Conservation (phyloP, 1,139 yeast genomes). For the Yamadazyma kanchanaburiensis region DNA sequence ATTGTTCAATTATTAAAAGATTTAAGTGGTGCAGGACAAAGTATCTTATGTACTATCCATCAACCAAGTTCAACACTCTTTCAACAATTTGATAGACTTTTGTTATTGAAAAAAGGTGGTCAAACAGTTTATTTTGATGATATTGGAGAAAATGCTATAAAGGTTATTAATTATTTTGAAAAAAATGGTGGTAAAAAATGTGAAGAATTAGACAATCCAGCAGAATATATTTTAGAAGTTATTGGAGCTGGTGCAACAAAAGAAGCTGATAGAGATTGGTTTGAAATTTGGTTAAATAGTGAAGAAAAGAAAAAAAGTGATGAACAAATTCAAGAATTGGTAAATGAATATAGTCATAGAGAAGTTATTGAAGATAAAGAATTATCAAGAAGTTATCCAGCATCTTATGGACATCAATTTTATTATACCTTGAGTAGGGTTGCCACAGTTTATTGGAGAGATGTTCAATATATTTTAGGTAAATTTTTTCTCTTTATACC, state of each 20-base stretch:
- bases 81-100: constrained; percentile 73
- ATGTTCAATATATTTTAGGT: constrained; percentile 37
- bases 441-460: constrained; percentile 37
- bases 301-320: constrained; percentile 18
- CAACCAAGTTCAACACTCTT: constrained; percentile 78
- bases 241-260: constrained; percentile 41
- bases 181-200: constrained; percentile 58
- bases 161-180: constrained; percentile 69
- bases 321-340: constrained; percentile 18
- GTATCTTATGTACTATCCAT: constrained; percentile 78
- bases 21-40: constrained; percentile 77
- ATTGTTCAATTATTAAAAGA: constrained; percentile 76
- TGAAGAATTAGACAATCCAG: constrained; percentile 49
- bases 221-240: constrained; percentile 55
- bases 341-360: constrained; percentile 20
- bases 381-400: constrained; percentile 19
- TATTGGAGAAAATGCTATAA: constrained; percentile 60
- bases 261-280: constrained; percentile 27
- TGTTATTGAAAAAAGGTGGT: constrained; percentile 70
- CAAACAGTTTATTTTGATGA: constrained; percentile 79
- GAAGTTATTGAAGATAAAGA: constrained; percentile 17
- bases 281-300: constrained; percentile 29
- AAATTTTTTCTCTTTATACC: constrained; percentile 15
- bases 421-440: constrained; percentile 20
- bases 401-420: constrained; percentile 22